These are phyloP conservation scores for Diplodia intermedia DNA, from an alignment of 2,329 filamentous ascomycete genomes.

Conservation along the genomic window DNA sequence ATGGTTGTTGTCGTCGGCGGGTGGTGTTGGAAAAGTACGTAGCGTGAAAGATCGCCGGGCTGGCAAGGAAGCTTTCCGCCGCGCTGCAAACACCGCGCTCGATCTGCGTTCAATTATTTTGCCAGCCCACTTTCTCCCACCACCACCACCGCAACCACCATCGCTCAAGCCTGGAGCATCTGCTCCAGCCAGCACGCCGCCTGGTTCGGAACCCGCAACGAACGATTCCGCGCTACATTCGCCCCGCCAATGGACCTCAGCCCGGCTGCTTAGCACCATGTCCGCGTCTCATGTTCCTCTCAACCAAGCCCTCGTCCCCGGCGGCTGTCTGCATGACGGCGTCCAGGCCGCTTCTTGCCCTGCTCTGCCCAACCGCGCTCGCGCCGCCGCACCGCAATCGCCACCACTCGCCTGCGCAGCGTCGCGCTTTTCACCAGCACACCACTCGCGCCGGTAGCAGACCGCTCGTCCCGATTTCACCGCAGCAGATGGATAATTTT, in stretches of 20 bases:
- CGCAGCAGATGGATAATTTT: conserved; percentile 55
- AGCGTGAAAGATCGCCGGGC: conserved; percentile 19
- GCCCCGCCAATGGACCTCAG: conserved; percentile 17
- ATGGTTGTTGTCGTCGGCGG: conserved; percentile 33
- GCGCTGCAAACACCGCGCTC: conserved; percentile 1
- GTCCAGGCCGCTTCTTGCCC: conserved; percentile 42
- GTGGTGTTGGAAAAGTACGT: conserved; percentile 22
- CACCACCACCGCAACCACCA: not conserved
- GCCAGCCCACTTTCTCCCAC: not conserved
- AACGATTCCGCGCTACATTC: conserved; percentile 16
- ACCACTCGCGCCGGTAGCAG: conserved; percentile 29
- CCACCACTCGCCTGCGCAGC: conserved; percentile 10
- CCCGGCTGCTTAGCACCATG: conserved; percentile 59
- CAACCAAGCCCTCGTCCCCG: conserved; percentile 61
- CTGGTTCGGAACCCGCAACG: not conserved
- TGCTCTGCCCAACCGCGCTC: conserved; percentile 42
- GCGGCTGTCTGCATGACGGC: conserved; percentile 57
- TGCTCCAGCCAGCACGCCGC: conserved; percentile 3
- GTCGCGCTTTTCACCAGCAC: conserved; percentile 36
- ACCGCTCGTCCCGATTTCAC: conserved; percentile 38
- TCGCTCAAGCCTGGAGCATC: conserved; percentile 18
- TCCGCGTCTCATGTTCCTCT: conserved; percentile 68
- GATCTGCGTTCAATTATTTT: not conserved
- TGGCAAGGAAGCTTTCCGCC: conserved; percentile 7
- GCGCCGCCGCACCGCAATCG: conserved; percentile 18